A percentile compares a stretch with the other conserved stretches of the same genome.
Evolutionary conservation across 2,329 filamentous ascomycete genomes (phyloP).

Genomic region (Periconia sp.): DNA sequence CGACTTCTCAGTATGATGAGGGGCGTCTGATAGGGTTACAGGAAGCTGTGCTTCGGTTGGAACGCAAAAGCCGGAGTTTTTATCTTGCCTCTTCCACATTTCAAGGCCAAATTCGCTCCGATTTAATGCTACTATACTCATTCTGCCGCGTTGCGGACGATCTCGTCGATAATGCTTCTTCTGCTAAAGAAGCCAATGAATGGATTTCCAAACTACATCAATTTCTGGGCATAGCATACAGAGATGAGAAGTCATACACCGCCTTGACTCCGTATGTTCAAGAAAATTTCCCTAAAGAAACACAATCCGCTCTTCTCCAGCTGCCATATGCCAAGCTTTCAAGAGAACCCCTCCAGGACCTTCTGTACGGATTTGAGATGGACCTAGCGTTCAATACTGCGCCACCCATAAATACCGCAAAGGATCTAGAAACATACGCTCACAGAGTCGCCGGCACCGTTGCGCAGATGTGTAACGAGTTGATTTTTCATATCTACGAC

Average conservation of each 20-base stretch:
- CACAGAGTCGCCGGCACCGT: constrained; percentile 75
- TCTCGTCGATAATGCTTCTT: constrained; percentile 69
- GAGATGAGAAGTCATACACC: constrained; percentile 15
- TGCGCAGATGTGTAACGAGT: constrained; percentile 69
- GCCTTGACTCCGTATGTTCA: constrained; percentile 45
- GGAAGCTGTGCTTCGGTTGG: constrained; percentile 64
- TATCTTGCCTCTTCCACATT: constrained; percentile 75
- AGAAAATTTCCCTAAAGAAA: constrained; percentile 59
- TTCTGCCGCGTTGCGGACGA: constrained; percentile 78
- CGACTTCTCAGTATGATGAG: constrained; percentile 61
- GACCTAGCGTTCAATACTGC: constrained; percentile 63
- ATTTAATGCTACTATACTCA: constrained; percentile 73
- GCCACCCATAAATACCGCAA: constrained; percentile 63
- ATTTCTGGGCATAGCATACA: constrained; percentile 64
- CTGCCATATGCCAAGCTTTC: constrained; percentile 65
- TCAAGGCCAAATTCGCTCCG: constrained; percentile 69
- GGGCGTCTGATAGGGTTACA: constrained; percentile 63
- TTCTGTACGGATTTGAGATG: constrained; percentile 72
- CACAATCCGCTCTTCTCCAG: constrained; percentile 63
- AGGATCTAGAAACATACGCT: constrained; percentile 67
- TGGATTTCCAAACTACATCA: constrained; percentile 66
- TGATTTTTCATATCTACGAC: constrained; percentile 66
- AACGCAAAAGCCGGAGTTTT: constrained; percentile 73
- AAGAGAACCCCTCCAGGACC: constrained; percentile 64
- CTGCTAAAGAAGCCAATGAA: constrained; percentile 57